Evolutionary conservation across 2,329 filamentous ascomycete species (phyloP).

Genomic region (Aureobasidium sp.): DNA sequence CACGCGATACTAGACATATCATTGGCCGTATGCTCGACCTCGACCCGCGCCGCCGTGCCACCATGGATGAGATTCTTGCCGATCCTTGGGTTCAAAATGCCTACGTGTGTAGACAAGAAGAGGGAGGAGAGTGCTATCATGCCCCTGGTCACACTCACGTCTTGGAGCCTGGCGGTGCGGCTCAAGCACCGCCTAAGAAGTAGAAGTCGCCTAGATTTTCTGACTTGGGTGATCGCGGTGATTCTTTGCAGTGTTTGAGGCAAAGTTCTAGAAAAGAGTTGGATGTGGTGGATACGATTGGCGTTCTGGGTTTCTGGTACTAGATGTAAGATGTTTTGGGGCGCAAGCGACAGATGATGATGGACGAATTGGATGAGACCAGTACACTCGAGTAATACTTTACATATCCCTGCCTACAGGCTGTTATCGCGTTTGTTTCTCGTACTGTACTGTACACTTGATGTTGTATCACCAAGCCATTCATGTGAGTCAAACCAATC

Average conservation of each 20-base stretch:
- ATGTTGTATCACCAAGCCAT: background rate
- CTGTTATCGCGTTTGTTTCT: background rate
- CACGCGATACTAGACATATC: conserved; percentile 82
- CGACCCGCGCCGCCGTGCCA: conserved; percentile 74
- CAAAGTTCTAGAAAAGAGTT: background rate
- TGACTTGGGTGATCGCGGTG: background rate
- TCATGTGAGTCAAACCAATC: background rate
- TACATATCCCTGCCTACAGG: background rate
- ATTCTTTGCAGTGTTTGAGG: background rate
- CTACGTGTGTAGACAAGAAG: conserved; percentile 72
- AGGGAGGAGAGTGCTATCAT: conserved; percentile 63
- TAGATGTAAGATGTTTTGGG: background rate
- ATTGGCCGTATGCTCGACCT: conserved; percentile 89
- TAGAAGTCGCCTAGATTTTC: background rate
- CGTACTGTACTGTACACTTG: background rate
- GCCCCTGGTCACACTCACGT: conserved; percentile 77
- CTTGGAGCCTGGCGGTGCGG: conserved; percentile 61
- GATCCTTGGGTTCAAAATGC: conserved; percentile 88
- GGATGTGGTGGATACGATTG: background rate
- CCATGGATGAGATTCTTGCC: conserved; percentile 74
- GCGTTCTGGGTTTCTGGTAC: background rate
- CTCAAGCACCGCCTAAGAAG: conserved; percentile 12
- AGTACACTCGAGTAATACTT: conserved; percentile 5
- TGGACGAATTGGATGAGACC: conserved; percentile 8
- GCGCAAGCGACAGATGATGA: conserved; percentile 13